Evolutionary conservation across 2,329 filamentous ascomycete genomes (phyloP).

Genomic region (Colletotrichum spinosum): DNA sequence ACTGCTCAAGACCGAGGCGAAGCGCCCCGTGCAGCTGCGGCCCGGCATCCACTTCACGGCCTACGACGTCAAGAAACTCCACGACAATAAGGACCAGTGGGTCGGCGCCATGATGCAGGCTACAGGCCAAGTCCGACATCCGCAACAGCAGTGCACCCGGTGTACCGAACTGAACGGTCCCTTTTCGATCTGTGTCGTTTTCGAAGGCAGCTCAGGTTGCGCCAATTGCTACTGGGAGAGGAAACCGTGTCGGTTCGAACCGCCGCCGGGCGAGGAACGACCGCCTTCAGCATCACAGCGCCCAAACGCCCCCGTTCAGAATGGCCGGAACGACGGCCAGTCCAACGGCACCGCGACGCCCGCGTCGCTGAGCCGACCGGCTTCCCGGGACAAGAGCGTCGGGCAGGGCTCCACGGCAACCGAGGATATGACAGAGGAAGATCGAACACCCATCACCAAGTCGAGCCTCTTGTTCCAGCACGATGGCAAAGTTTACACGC

Average conservation of each 20-base stretch:
- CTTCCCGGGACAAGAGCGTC: constrained; percentile 28
- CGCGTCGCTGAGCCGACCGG: constrained; percentile 17
- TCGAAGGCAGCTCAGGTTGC: constrained; percentile 59
- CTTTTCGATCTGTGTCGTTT: constrained; percentile 58
- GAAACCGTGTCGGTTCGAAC: constrained; percentile 44
- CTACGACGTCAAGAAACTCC: constrained; percentile 15
- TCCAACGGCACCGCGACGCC: constrained; percentile 20
- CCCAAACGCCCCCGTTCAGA: constrained; percentile 1
- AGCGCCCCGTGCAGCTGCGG: constrained; percentile 29
- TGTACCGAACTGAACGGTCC: constrained; percentile 57
- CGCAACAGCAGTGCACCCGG: constrained; percentile 53
- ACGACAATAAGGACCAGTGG: constrained; percentile 49
- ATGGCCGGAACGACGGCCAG: constrained; percentile 2
- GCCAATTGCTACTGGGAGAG: constrained; percentile 65
- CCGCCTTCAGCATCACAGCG: not conserved
- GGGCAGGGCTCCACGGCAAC: constrained; percentile 17
- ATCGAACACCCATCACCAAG: constrained; percentile 50
- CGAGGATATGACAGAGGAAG: constrained; percentile 27
- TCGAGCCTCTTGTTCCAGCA: constrained; percentile 59
- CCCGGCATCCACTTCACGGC: not conserved
- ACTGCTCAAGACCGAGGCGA: constrained; percentile 8
- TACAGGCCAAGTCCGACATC: constrained; percentile 50
- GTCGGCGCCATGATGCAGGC: constrained; percentile 63
- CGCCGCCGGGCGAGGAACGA: not conserved
- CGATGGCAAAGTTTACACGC: constrained; percentile 61